Conservation (phyloP, 139 green algal species). For the Cymbomonas tetramitiformis region DNA sequence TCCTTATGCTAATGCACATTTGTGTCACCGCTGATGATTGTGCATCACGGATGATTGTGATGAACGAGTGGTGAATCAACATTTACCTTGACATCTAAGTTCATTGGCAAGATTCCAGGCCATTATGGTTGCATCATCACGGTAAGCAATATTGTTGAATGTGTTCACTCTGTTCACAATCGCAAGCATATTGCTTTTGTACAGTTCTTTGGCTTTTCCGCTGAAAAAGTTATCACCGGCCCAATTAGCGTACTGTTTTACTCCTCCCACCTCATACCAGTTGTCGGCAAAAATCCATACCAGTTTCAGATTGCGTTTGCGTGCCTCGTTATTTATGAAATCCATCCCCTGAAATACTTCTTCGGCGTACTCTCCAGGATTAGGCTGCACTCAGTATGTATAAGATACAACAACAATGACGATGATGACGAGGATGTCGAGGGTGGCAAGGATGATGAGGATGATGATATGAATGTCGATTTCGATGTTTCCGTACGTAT, state of each 20-base stretch:
- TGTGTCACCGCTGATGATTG: no score
- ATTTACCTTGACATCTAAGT: slow-evolving; percentile 1
- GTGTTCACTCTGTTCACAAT: slow-evolving; percentile 15
- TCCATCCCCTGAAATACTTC: neutral
- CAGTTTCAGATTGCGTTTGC: neutral
- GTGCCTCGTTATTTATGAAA: slow-evolving; percentile 3
- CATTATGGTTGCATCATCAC: slow-evolving; percentile 24
- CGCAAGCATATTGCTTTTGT: slow-evolving; percentile 1
- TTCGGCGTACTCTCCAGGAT: neutral
- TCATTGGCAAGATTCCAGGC: slow-evolving; percentile 25
- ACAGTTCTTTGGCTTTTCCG: neutral
- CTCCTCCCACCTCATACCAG: neutral
- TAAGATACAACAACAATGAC: no score
- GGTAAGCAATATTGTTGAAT: slow-evolving; percentile 12
- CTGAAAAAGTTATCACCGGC: slow-evolving; percentile 4
- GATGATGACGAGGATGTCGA: no score
- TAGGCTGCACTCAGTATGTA: no score
- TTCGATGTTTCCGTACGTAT: no score
- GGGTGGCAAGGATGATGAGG: no score
- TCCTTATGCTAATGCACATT: no score
- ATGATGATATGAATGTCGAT: no score
- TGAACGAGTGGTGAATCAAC: no score
- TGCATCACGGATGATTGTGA: no score
- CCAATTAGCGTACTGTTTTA: no score
- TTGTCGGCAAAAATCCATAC: slow-evolving; percentile 11